A percentile compares a stretch with the other conserved stretches of the same genome.
phyloP scores from a whole-genome alignment of 345 rosid species.

The Ceriops tagal region DNA sequence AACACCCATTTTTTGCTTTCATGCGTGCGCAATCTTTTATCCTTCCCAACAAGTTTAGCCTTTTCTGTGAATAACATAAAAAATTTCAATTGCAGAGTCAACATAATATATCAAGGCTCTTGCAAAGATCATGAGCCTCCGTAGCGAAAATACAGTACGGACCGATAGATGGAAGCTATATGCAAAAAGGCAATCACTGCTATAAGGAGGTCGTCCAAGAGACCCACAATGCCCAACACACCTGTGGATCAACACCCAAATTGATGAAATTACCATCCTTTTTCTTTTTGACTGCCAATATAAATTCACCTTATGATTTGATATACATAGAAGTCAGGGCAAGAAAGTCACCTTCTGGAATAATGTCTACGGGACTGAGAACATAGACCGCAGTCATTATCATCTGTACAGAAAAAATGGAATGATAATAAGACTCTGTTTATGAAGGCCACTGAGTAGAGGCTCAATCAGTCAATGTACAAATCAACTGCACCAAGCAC shows the following conservation, averaged over 20 bases:
- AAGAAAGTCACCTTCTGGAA: slow-evolving; percentile 69
- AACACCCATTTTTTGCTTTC: too few species aligned
- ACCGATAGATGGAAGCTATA: slow-evolving; percentile 79
- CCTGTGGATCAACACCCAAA: slow-evolving; percentile 30
- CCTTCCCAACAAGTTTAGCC: too few species aligned
- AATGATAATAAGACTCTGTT: neutral
- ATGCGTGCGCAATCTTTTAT: too few species aligned
- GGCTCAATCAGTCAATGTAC: neutral
- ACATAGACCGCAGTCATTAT: slow-evolving; percentile 58
- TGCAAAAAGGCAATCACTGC: slow-evolving; percentile 66
- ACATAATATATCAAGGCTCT: neutral
- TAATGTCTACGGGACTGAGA: slow-evolving; percentile 77
- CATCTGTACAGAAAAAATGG: slow-evolving; percentile 42
- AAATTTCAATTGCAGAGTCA: too few species aligned
- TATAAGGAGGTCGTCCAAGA: slow-evolving; percentile 72
- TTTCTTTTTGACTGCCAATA: neutral
- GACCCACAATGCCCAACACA: slow-evolving; percentile 67
- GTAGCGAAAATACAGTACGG: slow-evolving; percentile 73
- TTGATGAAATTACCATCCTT: neutral
- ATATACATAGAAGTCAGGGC: neutral
- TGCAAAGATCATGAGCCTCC: slow-evolving; percentile 39
- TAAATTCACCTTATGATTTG: neutral
- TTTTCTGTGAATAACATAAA: too few species aligned
- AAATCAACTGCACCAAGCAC: neutral
- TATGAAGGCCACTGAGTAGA: neutral